A percentile compares a stretch with the other conserved stretches of the same genome.
These are phyloP conservation scores for Trichoderma pleuroti DNA, from an alignment of 2,329 filamentous ascomycete species.

Conservation along the genomic window DNA sequence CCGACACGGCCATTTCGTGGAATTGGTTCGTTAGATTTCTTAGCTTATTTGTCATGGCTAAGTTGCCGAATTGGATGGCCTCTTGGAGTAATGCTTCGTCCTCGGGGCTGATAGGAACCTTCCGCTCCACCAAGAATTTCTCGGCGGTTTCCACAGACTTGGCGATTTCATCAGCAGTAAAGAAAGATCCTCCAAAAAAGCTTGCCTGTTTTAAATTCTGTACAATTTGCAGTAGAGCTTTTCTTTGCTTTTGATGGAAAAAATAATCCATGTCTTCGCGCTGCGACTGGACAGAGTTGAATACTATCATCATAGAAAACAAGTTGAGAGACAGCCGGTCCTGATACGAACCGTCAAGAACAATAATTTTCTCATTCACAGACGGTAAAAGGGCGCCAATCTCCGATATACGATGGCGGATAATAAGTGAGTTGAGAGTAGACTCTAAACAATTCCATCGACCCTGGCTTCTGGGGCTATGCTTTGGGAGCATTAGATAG, in stretches of 20 bases:
- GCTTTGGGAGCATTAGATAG: constrained; percentile 62
- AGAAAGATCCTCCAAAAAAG: constrained; percentile 81
- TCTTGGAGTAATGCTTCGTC: constrained; percentile 60
- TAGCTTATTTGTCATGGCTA: constrained; percentile 56
- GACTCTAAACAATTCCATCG: constrained; percentile 60
- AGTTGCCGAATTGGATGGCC: constrained; percentile 63
- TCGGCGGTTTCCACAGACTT: constrained; percentile 63
- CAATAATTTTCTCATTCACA: constrained; percentile 66
- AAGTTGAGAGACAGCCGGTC: constrained; percentile 80
- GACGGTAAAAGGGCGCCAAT: constrained; percentile 67
- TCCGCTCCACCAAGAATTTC: constrained; percentile 62
- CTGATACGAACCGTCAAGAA: constrained; percentile 77
- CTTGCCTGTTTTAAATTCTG: constrained; percentile 77
- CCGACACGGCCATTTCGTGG: constrained; percentile 74
- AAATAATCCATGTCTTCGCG: constrained; percentile 81
- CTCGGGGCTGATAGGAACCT: constrained; percentile 53
- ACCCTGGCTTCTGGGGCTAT: constrained; percentile 50
- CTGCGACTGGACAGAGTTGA: constrained; percentile 87
- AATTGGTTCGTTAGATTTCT: constrained; percentile 65
- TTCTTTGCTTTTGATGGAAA: constrained; percentile 72
- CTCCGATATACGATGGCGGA: constrained; percentile 74
- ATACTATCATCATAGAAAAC: constrained; percentile 78
- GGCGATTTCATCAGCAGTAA: constrained; percentile 58
- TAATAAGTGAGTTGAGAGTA: constrained; percentile 73
- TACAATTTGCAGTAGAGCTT: constrained; percentile 64